Percentiles rank a stretch among this genome's conserved stretches.
Conservation (phyloP, 2,329 filamentous ascomycete species). For the Myriosclerotinia scirpicola region DNA sequence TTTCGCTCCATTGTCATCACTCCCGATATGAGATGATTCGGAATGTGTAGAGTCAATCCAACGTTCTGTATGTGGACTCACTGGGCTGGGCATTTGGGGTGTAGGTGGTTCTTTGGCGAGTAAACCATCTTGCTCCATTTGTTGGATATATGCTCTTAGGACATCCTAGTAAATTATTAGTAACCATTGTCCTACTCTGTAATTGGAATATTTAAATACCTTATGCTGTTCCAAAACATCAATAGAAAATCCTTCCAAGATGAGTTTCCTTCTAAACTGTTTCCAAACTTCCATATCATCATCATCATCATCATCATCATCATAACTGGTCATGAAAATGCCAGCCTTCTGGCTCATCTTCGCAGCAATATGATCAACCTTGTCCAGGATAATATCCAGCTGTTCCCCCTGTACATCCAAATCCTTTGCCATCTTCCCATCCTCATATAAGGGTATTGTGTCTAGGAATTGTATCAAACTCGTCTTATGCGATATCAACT, state of each 20-base stretch:
- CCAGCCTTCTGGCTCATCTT: slow-evolving; percentile 49
- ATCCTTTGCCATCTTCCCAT: slow-evolving; percentile 43
- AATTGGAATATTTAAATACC: slow-evolving; percentile 43
- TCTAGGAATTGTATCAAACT: slow-evolving; percentile 58
- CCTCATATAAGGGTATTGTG: slow-evolving; percentile 54
- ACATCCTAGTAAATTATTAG: slow-evolving; percentile 49
- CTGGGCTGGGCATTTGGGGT: slow-evolving; percentile 36
- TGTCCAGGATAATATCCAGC: slow-evolving; percentile 58
- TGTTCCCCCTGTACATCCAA: slow-evolving; percentile 38
- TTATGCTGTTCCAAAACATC: slow-evolving; percentile 57
- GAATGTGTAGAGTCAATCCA: slow-evolving; percentile 33
- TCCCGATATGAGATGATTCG: slow-evolving; percentile 20
- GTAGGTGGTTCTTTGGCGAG: slow-evolving; percentile 48
- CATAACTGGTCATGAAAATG: slow-evolving; percentile 40
- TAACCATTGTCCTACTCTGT: neutral
- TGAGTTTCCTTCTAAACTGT: slow-evolving; percentile 57
- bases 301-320: slow-evolving; percentile 49
- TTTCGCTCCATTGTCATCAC: slow-evolving; percentile 32
- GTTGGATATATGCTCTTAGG: slow-evolving; percentile 59
- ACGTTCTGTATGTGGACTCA: slow-evolving; percentile 30
- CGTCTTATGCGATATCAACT: slow-evolving; percentile 53
- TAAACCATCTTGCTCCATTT: slow-evolving; percentile 56
- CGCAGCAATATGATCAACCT: slow-evolving; percentile 58
- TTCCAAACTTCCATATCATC: slow-evolving; percentile 57
- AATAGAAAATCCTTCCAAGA: slow-evolving; percentile 57